These are phyloP conservation scores for Luffa acutangula DNA, from an alignment of 306 rosid species.

Conservation along the genomic window DNA sequence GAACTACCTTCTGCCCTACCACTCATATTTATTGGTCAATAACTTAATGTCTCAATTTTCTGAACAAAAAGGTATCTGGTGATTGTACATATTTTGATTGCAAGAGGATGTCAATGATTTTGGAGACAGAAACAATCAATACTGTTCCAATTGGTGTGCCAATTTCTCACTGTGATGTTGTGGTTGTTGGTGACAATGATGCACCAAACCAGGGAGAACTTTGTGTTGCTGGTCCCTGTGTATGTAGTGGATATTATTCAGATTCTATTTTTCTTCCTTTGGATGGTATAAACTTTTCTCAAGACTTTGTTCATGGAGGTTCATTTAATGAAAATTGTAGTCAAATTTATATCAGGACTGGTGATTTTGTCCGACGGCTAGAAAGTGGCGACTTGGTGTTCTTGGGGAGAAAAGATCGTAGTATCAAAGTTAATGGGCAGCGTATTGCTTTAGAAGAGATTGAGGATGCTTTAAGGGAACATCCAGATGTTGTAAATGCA, in stretches of 20 bases:
- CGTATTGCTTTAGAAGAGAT: constrained; percentile 75
- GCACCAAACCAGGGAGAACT: constrained; percentile 56
- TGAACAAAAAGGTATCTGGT: constrained; percentile 58
- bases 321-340: constrained; percentile 15
- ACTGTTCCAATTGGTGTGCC: constrained; percentile 91
- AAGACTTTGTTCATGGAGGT: constrained; percentile 17
- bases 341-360: constrained; percentile 47
- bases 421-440: constrained; percentile 61
- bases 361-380: constrained; percentile 63
- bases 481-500: constrained; percentile 53
- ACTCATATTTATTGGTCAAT: constrained; percentile 14
- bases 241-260: constrained; percentile 50
- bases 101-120: constrained; percentile 62
- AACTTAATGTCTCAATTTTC: constrained; percentile 9
- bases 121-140: constrained; percentile 42
- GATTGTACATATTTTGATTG: constrained; percentile 97
- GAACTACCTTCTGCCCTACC: background rate
- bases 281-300: constrained; percentile 31
- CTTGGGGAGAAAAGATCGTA: constrained; percentile 85
- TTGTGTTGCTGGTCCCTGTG: constrained; percentile 69
- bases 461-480: constrained; percentile 54
- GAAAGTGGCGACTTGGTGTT: constrained; percentile 67
- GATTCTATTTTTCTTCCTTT: constrained; percentile 29
- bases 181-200: constrained; percentile 41
- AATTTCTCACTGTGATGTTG: constrained; percentile 58